Conservation (phyloP, 768 basidiomycete genomes). For the Boletus subcaerulescens region DNA sequence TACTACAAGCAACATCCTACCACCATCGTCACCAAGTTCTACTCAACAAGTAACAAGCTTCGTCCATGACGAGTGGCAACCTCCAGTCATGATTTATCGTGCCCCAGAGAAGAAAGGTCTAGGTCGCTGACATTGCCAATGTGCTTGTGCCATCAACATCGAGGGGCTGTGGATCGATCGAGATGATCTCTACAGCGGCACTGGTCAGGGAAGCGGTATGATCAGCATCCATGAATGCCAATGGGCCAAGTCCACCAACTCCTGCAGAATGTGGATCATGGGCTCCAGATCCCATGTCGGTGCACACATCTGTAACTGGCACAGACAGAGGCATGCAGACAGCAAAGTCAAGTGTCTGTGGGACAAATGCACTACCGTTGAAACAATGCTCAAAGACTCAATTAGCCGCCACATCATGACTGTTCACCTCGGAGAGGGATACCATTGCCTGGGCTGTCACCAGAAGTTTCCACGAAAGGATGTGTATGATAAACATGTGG, state of each 20-base stretch:
- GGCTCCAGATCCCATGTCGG: neutral
- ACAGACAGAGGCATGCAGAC: neutral
- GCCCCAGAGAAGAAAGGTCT: neutral
- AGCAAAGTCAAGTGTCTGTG: neutral
- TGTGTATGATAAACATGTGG: slow-evolving; percentile 1
- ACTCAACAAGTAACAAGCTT: too few species aligned
- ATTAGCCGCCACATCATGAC: slow-evolving; percentile 3
- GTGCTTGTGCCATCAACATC: slow-evolving; percentile 1
- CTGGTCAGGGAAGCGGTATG: neutral
- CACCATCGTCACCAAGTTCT: neutral
- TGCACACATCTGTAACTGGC: slow-evolving; percentile 8
- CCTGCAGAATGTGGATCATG: slow-evolving; percentile 10
- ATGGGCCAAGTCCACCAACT: neutral
- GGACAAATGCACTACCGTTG: neutral
- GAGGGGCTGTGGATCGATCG: slow-evolving; percentile 4
- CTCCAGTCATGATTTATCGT: neutral
- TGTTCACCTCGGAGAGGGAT: slow-evolving; percentile 1
- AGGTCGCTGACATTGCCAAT: neutral
- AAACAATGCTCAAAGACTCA: neutral
- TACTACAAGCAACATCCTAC: neutral
- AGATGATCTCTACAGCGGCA: neutral
- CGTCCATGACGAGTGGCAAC: neutral
- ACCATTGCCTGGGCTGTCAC: slow-evolving; percentile 4
- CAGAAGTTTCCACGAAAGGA: slow-evolving; percentile 1
- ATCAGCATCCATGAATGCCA: slow-evolving; percentile 6